Base-by-base conservation (phyloP, 2,329 filamentous ascomycete species). In the Beauveria pseudobassiana region DNA sequence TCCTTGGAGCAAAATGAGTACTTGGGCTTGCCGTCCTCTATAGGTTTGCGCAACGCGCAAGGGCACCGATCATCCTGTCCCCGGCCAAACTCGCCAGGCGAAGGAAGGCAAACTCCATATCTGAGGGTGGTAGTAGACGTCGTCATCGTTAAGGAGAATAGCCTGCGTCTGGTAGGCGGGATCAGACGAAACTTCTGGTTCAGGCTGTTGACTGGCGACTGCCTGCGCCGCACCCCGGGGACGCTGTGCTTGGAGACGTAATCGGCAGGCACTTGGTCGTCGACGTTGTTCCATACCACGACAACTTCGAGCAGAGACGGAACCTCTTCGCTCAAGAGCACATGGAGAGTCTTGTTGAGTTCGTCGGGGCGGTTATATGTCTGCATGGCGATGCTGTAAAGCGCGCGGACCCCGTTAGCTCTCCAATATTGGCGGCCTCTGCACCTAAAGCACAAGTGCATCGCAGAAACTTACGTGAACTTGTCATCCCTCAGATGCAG, bases 51-150 rank as follows among this genome's bases (percentile, higher is more conserved):
- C 75, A 77, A 20, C 75, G 73, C 3, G 74, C 68, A 14, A 76
- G 69, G 3, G 73, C 73, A 1, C 75, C 75, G 0, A 69, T 69
- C 42, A 77, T 64, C 20, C 73, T 65, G 58, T 72, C 20, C 20
- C 40, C 65, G 69, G 45, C 74, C 75, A 50, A 74, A 75, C 62
- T 73, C 69, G 74, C 75, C 75, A 77, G 16, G 70, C 67, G n/a
- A n/a, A n/a, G n/a, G n/a, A 77, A 77, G 38, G 71, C 73, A 20
- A 76, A 77, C 28, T 77, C 75, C 16, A 76, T 69, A 48, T 77
- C 75, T 3, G 65, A 62, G 22, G 74, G 43, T 70, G 66, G 65
- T 74, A 76, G 65, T 73, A 74, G 18, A 76, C 73, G 56, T 77
- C 75, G 63, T 77, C 75, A 42, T 77, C 75, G 26, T 70, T 72